Evolutionary conservation across 176 grass and related monocot genomes (phyloP).

Genomic region (Elaeis guineensis): DNA sequence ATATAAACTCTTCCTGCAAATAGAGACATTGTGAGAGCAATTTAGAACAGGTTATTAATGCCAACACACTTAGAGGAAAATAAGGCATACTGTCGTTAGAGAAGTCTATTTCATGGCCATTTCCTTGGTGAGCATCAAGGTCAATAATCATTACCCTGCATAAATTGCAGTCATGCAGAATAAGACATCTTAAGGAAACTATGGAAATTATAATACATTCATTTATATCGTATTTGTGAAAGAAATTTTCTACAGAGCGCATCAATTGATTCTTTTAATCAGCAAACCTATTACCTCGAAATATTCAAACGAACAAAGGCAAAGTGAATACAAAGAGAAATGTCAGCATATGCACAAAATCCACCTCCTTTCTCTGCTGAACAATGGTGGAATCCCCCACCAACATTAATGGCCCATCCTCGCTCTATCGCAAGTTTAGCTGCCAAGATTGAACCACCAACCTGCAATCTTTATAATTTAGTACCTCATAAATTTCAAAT

Average conservation of each 20-base stretch:
- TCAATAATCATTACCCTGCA: constrained; percentile 94
- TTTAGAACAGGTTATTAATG: too few relatives aligned
- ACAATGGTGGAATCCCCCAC: constrained; percentile 96
- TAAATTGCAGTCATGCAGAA: constrained; percentile 1
- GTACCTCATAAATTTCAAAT: background rate
- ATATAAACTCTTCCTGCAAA: constrained; percentile 75
- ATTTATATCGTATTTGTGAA: too few relatives aligned
- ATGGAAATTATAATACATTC: too few relatives aligned
- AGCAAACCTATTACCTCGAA: constrained; percentile 33
- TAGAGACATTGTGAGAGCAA: background rate
- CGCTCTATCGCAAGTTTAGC: constrained; percentile 78
- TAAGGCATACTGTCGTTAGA: constrained; percentile 47
- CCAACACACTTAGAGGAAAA: constrained; percentile 11
- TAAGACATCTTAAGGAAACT: background rate
- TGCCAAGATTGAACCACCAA: constrained; percentile 73
- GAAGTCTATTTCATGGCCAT: constrained; percentile 93
- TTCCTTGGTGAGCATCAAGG: constrained; percentile 98
- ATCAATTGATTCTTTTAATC: too few relatives aligned
- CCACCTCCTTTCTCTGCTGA: constrained; percentile 70
- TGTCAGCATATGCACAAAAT: constrained; percentile 76
- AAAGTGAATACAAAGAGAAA: constrained; percentile 65
- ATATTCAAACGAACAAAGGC: constrained; percentile 53
- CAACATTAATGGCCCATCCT: constrained; percentile 85
- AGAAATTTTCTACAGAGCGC: too few relatives aligned
- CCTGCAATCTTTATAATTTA: constrained; percentile 23